These are phyloP conservation scores for Clavariopsis aquatica DNA, from an alignment of 495 filamentous ascomycete species.

Conservation along the genomic window DNA sequence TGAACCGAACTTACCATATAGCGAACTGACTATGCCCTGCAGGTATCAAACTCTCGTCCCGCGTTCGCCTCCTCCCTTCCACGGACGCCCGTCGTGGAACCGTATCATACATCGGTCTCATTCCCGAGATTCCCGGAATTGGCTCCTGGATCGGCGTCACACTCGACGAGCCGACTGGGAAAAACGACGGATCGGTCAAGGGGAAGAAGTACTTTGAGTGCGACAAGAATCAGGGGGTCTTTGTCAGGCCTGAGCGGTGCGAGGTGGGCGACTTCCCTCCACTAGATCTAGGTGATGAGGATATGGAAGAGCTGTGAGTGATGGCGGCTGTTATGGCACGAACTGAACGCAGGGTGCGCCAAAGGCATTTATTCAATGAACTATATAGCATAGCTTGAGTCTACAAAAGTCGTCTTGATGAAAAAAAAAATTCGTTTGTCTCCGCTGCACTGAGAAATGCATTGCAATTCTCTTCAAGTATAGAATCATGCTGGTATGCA, in stretches of 20 bases:
- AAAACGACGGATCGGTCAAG: constrained; percentile 85
- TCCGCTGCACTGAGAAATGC: too few species aligned
- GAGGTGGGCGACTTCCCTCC: constrained; percentile 85
- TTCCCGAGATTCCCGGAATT: constrained; percentile 74
- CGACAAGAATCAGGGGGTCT: constrained; percentile 74
- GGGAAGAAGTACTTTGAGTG: constrained; percentile 75
- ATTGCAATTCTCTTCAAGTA: too few species aligned
- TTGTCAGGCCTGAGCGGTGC: constrained; percentile 86
- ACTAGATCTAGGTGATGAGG: constrained; percentile 58
- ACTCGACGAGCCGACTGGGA: constrained; percentile 83
- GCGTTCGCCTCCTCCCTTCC: constrained; percentile 61
- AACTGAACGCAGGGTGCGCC: too few species aligned
- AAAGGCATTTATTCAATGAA: too few species aligned
- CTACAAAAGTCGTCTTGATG: too few species aligned
- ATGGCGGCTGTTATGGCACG: too few species aligned
- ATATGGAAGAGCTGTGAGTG: constrained; percentile 76
- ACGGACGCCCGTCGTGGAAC: constrained; percentile 76
- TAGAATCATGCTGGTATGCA: too few species aligned
- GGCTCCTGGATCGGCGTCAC: constrained; percentile 81
- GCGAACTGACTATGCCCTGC: constrained; percentile 5
- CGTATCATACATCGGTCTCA: constrained; percentile 77
- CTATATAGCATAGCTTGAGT: too few species aligned
- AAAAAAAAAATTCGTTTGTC: too few species aligned
- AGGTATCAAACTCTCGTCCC: constrained; percentile 60
- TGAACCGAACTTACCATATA: constrained; percentile 1